phyloP scores from a whole-genome alignment of 2,329 filamentous ascomycete species.

The Ramichloridium luteum region DNA sequence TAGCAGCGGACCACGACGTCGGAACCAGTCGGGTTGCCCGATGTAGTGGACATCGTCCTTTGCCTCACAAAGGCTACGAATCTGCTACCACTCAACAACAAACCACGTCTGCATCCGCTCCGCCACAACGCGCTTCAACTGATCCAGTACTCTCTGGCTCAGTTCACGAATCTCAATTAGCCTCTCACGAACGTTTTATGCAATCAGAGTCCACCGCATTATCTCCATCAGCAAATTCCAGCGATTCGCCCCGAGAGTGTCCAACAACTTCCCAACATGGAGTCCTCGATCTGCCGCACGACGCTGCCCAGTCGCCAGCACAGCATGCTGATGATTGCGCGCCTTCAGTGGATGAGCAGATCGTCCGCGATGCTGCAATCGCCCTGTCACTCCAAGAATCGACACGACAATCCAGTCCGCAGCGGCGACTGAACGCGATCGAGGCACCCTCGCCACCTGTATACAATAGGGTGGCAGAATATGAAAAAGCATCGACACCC shows the following conservation, averaged over 20 bases:
- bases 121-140: conserved; percentile 30
- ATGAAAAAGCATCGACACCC: conserved; percentile 36
- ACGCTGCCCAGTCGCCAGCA: conserved; percentile 31
- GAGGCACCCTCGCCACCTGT: conserved; percentile 29
- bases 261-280: conserved; percentile 46
- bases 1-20: too few relatives aligned
- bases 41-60: too few relatives aligned
- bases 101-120: conserved; percentile 5
- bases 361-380: conserved; percentile 17
- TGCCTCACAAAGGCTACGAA: conserved; percentile 3
- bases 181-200: conserved; percentile 45
- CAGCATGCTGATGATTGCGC: conserved; percentile 23
- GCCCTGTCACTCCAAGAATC: conserved; percentile 18
- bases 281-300: conserved; percentile 35
- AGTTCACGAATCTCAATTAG: conserved; percentile 34
- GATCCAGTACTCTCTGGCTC: conserved; percentile 43
- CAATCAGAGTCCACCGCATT: conserved; percentile 46
- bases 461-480: conserved; percentile 41
- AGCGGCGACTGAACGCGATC: conserved; percentile 19
- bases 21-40: too few relatives aligned
- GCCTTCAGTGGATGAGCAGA: conserved; percentile 14
- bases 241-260: conserved; percentile 27
- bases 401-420: conserved; percentile 4
- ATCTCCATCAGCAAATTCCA: conserved; percentile 33
- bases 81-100: conserved; percentile 7